These are phyloP conservation scores for Pelargonium fulgidum DNA, from an alignment of 441 rosid species.

Conservation along the genomic window DNA sequence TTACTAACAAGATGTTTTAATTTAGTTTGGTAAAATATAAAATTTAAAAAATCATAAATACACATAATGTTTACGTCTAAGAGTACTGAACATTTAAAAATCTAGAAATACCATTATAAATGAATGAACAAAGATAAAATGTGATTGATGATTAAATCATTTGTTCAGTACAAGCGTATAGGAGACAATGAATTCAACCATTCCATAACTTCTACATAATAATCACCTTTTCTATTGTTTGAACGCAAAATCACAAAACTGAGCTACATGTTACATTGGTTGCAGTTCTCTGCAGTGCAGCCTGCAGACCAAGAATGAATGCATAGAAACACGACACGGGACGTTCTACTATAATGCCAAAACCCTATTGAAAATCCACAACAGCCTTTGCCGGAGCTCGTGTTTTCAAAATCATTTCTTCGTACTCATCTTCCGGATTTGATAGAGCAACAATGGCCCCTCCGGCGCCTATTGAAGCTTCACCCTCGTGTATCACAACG, in stretches of 20 bases:
- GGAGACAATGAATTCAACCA: background rate
- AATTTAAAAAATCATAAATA: no score
- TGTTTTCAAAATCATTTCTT: constrained; percentile 82
- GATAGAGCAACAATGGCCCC: constrained; percentile 85
- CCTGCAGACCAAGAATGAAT: background rate
- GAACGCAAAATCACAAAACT: constrained; percentile 5
- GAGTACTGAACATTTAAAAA: no score
- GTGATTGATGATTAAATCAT: background rate
- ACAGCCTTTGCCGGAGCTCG: constrained; percentile 69
- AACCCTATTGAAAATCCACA: constrained; percentile 37
- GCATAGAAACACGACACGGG: constrained; percentile 7
- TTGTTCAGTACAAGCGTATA: background rate
- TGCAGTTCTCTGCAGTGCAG: constrained; percentile 6
- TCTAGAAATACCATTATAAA: no score
- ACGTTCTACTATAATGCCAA: background rate
- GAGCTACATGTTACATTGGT: constrained; percentile 10
- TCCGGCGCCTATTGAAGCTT: constrained; percentile 93
- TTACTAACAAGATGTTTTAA: no score
- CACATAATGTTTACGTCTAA: no score
- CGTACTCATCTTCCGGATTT: constrained; percentile 72
- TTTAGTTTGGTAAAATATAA: no score
- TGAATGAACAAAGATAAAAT: no score
- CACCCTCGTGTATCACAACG: constrained; percentile 62
- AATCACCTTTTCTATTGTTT: constrained; percentile 3
- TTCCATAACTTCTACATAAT: background rate